Base-by-base conservation (phyloP, 2,329 filamentous ascomycete genomes). In the Calcarisporium arbuscula region DNA sequence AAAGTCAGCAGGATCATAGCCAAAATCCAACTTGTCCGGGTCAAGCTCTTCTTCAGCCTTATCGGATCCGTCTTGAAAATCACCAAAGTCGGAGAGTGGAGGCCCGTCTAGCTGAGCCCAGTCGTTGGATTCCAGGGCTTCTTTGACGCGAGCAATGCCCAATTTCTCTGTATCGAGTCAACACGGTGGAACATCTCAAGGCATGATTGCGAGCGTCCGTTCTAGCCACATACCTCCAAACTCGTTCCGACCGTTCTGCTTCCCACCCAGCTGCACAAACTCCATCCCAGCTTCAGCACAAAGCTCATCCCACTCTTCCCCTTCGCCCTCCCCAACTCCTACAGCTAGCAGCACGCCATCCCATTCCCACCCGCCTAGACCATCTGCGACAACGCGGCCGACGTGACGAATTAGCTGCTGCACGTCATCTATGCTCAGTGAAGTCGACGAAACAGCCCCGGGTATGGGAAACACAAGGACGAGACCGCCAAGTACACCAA, bases 41-140 rank as follows among this genome's bases (percentile, higher is more conserved):
- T 74, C 63, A 5, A 70, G 43, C 10, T 48, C 53, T 3, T 56
- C 50, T 3, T 55, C 51, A 8, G 43, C 47, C 9, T 50, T 50
- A 12, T 18, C 28, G 4, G 20, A 34, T 43, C 48, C 41, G 32
- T 26, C 48, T 44, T 62, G 58, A 6, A 52, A 51, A 15, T 57
- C 50, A 8, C 48, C 51, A 36, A 54, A 54, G 23, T 58, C 54
- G 5, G 50, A 54, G 28, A 47, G 42, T 18, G 46, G 44, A 12
- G 44, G 52, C 6, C 30, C 45, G 8, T 45, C 47, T 9, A 44
- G 43, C 34, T 60, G 56, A 3, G 62, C 65, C 80, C 80, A 84
- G 53, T 82, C 78, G 49, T 82, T 83, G 12, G 77, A 64, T 48
- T 82, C 70, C 11, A 84, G 55, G 0, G 78, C 79, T 49, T 83